Base-by-base conservation (phyloP, 306 rosid genomes). In the Luffa aegyptiaca region DNA sequence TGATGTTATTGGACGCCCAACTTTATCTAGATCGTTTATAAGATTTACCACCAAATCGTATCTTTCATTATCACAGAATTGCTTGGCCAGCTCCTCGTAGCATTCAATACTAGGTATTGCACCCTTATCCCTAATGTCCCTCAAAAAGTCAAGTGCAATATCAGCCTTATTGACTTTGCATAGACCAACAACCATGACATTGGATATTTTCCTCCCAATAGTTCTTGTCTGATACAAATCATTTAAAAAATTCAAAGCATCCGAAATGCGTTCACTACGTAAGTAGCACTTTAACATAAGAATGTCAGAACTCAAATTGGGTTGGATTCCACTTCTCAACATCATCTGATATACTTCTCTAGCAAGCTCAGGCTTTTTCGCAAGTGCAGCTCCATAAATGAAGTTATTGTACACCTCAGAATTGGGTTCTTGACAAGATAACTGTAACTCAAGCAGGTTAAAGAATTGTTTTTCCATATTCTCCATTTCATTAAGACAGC, bases 1-100 rank as follows among this genome's bases (percentile, higher is more conserved):
- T 75, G 98, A 83, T 33, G 95, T 89, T 58, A 92, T 7, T 8
- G 31, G 86, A 37, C 96, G 95, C 63, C 97, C 94, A 41, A 63
- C 72, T 85, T 86, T 86, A 88, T 88, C 90, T 57, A 86, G 81
- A 78, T 88, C 83, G 33, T 79, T 83, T 58, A 92, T 44, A 78
- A 94, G 86, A 85, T 69, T 72, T 45, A 92, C 81, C 7, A 86
- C 97, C 48, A 66, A 80, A 81, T 37, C 62, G 69, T 82, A 94
- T 81, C 81, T 90, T 74, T 44, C 71, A 46, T 18, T 76, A 1
- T 61, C 21, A 80, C 96, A 94, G 51, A 85, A 73, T 77, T 46
- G 17, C 86, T 84, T 80, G 80, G 87, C 89, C 75, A 94, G 88
- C 75, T 14, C 12, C 83, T 92, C 97, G 63, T 83, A 92, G 85